phyloP scores from a whole-genome alignment of 768 basidiomycete genomes.

The Hydnum rufescens region DNA sequence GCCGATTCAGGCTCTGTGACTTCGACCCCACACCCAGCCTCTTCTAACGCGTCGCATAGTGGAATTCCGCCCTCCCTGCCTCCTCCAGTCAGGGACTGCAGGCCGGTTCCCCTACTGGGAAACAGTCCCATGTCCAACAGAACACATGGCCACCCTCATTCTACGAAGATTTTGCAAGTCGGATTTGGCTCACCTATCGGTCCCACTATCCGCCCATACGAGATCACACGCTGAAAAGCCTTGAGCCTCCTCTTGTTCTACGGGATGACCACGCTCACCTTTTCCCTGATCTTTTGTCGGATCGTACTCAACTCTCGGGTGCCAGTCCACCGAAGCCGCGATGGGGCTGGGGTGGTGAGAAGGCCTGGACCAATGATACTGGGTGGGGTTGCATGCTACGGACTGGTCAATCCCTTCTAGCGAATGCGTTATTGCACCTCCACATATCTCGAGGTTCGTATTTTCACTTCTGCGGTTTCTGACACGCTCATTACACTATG shows the following conservation, averaged over 20 bases:
- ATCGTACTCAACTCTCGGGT: conserved; percentile 10
- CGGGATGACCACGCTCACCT: background rate
- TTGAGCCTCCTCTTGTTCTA: background rate
- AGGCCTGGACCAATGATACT: conserved; percentile 65
- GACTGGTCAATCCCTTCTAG: conserved; percentile 69
- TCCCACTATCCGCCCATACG: conserved; percentile 69
- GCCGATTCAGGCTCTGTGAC: conserved; percentile 23
- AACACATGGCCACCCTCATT: conserved; percentile 63
- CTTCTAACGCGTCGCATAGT: no score
- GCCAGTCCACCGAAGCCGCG: conserved; percentile 32
- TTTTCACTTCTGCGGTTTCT: conserved; percentile 1
- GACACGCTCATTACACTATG: background rate
- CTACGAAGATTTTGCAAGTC: conserved; percentile 73
- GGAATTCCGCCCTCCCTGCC: background rate
- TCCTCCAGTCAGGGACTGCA: background rate
- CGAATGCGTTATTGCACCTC: conserved; percentile 54
- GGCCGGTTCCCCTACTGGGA: conserved; percentile 9
- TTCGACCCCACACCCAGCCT: conserved; percentile 17
- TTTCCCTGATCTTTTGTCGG: background rate
- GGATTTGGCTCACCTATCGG: conserved; percentile 85
- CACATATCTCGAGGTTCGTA: conserved; percentile 55
- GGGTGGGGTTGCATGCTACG: conserved; percentile 90
- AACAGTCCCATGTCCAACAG: conserved; percentile 23
- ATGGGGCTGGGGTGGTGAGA: conserved; percentile 46
- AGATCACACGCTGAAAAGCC: conserved; percentile 28